Percentiles rank a stretch among this genome's conserved stretches.
These are phyloP conservation scores for Purpureocillium lavendulum DNA, from an alignment of 2,329 filamentous ascomycete genomes.

Conservation along the genomic window DNA sequence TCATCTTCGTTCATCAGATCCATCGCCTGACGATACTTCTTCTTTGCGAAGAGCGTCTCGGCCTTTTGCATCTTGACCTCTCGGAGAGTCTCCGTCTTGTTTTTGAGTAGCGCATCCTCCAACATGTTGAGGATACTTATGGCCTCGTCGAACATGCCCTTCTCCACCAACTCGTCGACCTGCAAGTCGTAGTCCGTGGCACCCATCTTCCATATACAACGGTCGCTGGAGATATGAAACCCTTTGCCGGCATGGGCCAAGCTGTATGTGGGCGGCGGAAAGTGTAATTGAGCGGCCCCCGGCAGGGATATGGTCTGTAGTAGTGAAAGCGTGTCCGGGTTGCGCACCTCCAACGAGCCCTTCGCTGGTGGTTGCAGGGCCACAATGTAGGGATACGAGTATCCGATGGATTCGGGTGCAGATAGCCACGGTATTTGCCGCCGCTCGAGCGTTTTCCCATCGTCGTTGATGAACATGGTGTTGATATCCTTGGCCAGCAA, in stretches of 20 bases:
- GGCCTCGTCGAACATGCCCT: slow-evolving; percentile 76
- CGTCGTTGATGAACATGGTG: slow-evolving; percentile 79
- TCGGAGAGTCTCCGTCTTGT: slow-evolving; percentile 73
- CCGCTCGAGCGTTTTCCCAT: slow-evolving; percentile 74
- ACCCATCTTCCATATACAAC: slow-evolving; percentile 93
- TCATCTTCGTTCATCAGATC: slow-evolving; percentile 80
- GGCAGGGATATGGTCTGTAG: slow-evolving; percentile 79
- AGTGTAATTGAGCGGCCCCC: slow-evolving; percentile 76
- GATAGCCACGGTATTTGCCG: slow-evolving; percentile 86
- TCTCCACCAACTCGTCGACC: slow-evolving; percentile 70
- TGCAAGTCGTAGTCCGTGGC: slow-evolving; percentile 87
- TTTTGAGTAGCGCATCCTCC: slow-evolving; percentile 79
- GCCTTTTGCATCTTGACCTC: slow-evolving; percentile 91
- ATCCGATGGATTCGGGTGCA: slow-evolving; percentile 85
- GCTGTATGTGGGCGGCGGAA: slow-evolving; percentile 86
- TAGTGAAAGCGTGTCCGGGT: slow-evolving; percentile 83
- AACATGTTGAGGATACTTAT: slow-evolving; percentile 84
- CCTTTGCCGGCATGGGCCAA: slow-evolving; percentile 95
- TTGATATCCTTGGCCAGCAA: slow-evolving; percentile 97
- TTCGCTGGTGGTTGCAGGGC: slow-evolving; percentile 77
- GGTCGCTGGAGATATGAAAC: slow-evolving; percentile 86
- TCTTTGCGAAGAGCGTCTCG: slow-evolving; percentile 70
- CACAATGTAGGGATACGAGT: slow-evolving; percentile 93
- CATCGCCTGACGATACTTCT: slow-evolving; percentile 77
- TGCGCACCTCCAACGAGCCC: slow-evolving; percentile 81